phyloP scores from a whole-genome alignment of 768 basidiomycete genomes.

The Boletus edulis region DNA sequence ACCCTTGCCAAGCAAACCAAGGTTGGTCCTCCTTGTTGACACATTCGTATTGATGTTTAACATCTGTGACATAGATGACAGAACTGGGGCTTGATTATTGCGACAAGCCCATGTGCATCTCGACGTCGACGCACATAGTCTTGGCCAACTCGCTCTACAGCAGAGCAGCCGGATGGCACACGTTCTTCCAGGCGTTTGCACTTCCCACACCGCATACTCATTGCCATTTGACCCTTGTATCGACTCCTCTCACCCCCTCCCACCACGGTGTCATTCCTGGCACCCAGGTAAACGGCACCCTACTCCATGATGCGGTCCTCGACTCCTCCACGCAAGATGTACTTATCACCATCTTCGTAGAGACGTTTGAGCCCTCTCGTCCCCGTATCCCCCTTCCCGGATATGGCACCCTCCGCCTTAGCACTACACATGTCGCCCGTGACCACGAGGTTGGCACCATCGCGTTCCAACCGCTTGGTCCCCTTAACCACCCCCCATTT shows the following conservation, averaged over 20 bases:
- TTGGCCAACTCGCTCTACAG: not conserved
- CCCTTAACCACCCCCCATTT: not conserved
- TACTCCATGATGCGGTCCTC: not conserved
- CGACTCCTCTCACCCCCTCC: not conserved
- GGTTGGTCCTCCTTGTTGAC: slow-evolving; percentile 5
- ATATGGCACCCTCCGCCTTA: slow-evolving; percentile 12
- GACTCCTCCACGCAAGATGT: not conserved
- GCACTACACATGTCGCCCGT: not conserved
- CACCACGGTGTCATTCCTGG: not conserved
- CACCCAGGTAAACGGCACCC: not conserved
- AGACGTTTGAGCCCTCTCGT: no score
- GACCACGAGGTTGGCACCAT: slow-evolving; percentile 5
- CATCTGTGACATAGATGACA: not conserved
- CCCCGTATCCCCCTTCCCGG: not conserved
- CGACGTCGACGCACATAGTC: not conserved
- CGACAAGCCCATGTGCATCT: not conserved
- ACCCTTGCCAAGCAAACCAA: no score
- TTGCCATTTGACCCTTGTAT: not conserved
- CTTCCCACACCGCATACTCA: not conserved
- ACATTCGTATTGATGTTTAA: not conserved
- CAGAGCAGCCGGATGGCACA: not conserved
- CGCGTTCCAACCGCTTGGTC: not conserved
- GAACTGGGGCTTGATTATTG: not conserved
- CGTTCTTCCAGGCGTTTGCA: not conserved
- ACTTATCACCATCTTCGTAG: not conserved